Evolutionary conservation across 306 rosid genomes (phyloP).

Genomic region (Echinosophora koreensis): DNA sequence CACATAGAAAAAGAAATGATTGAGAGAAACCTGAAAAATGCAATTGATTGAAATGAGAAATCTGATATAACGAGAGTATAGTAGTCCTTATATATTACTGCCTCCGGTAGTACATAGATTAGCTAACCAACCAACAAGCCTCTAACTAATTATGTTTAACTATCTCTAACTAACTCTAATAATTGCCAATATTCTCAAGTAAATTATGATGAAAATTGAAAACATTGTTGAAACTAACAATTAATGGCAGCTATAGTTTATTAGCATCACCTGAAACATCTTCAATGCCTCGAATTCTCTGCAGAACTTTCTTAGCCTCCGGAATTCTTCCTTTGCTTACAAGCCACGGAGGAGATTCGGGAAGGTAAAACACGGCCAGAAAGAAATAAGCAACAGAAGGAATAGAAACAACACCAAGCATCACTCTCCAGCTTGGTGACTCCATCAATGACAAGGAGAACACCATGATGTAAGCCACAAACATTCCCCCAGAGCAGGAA

Average conservation of each 20-base stretch:
- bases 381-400: slow-evolving; percentile 73
- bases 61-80: no score
- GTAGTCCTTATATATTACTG: no score
- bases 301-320: slow-evolving; percentile 78
- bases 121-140: no score
- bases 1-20: no score
- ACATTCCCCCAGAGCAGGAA: slow-evolving; percentile 84
- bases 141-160: no score
- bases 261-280: slow-evolving; percentile 78
- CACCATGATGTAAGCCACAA: slow-evolving; percentile 80
- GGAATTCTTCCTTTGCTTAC: slow-evolving; percentile 85
- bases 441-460: slow-evolving; percentile 74
- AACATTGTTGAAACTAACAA: neutral
- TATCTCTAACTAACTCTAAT: no score
- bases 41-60: no score
- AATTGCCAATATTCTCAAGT: neutral
- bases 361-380: slow-evolving; percentile 70
- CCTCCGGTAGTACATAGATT: no score
- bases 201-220: neutral
- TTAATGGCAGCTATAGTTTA: neutral
- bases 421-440: slow-evolving; percentile 80
- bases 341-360: slow-evolving; percentile 97
- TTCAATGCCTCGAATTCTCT: slow-evolving; percentile 76
- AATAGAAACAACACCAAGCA: slow-evolving; percentile 80
- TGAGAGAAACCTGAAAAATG: no score